These are phyloP conservation scores for Botrytis galanthina DNA, from an alignment of 2,329 filamentous ascomycete species.

Conservation along the genomic window DNA sequence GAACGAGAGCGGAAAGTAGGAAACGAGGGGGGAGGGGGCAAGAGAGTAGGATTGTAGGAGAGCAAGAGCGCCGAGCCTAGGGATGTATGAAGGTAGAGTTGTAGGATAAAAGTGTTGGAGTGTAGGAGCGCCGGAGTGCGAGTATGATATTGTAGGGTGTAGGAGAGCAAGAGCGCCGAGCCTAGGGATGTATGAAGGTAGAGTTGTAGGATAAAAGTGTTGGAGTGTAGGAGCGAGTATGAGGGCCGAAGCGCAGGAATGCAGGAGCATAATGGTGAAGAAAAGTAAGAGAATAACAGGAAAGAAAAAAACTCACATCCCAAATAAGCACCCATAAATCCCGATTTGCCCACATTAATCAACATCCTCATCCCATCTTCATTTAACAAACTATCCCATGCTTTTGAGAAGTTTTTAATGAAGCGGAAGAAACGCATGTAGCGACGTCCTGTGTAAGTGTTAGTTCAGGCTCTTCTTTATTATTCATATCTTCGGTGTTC, in stretches of 20 bases:
- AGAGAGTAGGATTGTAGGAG: too few species aligned
- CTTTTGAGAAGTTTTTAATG: constrained; percentile 55
- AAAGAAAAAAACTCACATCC: constrained; percentile 40
- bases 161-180: too few species aligned
- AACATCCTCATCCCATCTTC: constrained; percentile 40
- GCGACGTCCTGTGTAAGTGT: constrained; percentile 47
- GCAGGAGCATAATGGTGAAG: too few species aligned
- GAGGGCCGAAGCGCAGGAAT: too few species aligned
- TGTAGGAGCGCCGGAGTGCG: too few species aligned
- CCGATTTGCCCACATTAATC: constrained; percentile 56
- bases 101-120: neutral
- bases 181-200: too few species aligned
- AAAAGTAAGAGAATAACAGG: neutral
- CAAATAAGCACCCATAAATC: constrained; percentile 64
- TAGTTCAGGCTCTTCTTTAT: neutral
- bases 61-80: too few species aligned
- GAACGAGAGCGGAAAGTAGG: neutral
- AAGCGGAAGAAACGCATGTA: constrained; percentile 69
- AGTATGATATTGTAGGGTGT: too few species aligned
- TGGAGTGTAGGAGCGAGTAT: too few species aligned
- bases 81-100: too few species aligned
- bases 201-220: too few species aligned
- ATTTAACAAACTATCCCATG: constrained; percentile 45
- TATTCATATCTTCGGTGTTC: too few species aligned
- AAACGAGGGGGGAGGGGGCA: neutral